Percentiles rank a stretch among this genome's conserved stretches.
These are phyloP conservation scores for Raddia distichophylla DNA, from an alignment of 176 grass and related monocot species.

Conservation along the genomic window DNA sequence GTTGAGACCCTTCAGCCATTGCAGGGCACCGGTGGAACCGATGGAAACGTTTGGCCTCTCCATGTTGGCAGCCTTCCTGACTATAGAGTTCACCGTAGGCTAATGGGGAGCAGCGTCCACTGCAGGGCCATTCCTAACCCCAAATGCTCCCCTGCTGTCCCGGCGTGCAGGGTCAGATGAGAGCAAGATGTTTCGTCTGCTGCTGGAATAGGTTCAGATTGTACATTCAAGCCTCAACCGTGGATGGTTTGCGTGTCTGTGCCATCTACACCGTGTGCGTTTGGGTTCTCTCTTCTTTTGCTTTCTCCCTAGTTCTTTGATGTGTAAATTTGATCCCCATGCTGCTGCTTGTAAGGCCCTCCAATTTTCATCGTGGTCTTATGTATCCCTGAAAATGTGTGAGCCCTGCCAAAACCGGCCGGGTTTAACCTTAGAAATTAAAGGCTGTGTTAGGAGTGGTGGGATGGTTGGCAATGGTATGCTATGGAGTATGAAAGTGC, in stretches of 20 bases:
- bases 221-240: constrained; percentile 58
- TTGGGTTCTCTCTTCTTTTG: constrained; percentile 28
- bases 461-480: not conserved
- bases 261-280: constrained; percentile 24
- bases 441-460: constrained; percentile 46
- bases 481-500: not conserved
- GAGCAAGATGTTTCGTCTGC: constrained; percentile 42
- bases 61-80: constrained; percentile 47
- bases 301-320: constrained; percentile 42
- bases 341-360: constrained; percentile 65
- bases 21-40: constrained; percentile 51
- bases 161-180: constrained; percentile 89
- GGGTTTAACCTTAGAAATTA: constrained; percentile 63
- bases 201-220: constrained; percentile 55
- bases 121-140: constrained; percentile 74
- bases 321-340: constrained; percentile 80
- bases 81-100: constrained; percentile 53
- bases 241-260: constrained; percentile 27
- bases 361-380: constrained; percentile 63
- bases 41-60: constrained; percentile 43
- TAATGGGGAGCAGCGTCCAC: constrained; percentile 54
- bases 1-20: constrained; percentile 88
- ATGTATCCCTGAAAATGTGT: constrained; percentile 52
- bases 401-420: constrained; percentile 56
- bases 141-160: constrained; percentile 70